Evolutionary conservation across 495 filamentous ascomycete species (phyloP).

Genomic region (Podospora comata): DNA sequence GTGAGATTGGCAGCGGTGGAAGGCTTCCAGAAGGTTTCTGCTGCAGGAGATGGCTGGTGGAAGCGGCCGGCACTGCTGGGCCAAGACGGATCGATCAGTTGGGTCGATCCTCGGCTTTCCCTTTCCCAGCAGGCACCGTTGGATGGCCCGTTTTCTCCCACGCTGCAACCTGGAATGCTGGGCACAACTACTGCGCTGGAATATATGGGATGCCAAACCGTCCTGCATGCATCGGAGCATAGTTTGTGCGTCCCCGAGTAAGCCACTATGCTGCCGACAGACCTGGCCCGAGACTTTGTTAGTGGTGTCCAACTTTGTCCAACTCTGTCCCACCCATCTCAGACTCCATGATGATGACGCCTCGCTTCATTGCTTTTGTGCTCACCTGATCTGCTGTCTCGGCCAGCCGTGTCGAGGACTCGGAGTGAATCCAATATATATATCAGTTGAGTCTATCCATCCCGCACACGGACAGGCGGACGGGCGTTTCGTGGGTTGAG

Average conservation of each 20-base stretch:
- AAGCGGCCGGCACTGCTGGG: constrained; percentile 9
- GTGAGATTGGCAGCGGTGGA: constrained; percentile 14
- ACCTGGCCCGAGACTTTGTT: constrained; percentile 4
- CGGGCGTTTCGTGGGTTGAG: neutral
- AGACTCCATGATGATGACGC: neutral
- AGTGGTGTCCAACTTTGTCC: constrained; percentile 6
- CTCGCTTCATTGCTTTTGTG: constrained; percentile 8
- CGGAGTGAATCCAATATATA: constrained; percentile 9
- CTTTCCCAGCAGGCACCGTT: neutral
- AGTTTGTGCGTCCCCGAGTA: neutral
- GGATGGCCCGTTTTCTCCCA: neutral
- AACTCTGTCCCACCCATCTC: neutral
- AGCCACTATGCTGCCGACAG: neutral
- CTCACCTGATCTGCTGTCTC: constrained; percentile 11
- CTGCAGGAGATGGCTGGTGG: constrained; percentile 10
- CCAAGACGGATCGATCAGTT: constrained; percentile 6
- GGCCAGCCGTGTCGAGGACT: constrained; percentile 2
- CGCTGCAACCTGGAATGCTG: neutral
- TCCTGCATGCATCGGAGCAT: neutral
- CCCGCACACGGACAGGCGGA: neutral
- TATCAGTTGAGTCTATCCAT: neutral
- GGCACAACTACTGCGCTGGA: neutral
- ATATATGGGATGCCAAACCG: neutral
- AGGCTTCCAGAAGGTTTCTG: constrained; percentile 26
- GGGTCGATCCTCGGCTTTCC: constrained; percentile 3